These are phyloP conservation scores for Penicillium lividum DNA, from an alignment of 495 filamentous ascomycete species.

Conservation along the genomic window DNA sequence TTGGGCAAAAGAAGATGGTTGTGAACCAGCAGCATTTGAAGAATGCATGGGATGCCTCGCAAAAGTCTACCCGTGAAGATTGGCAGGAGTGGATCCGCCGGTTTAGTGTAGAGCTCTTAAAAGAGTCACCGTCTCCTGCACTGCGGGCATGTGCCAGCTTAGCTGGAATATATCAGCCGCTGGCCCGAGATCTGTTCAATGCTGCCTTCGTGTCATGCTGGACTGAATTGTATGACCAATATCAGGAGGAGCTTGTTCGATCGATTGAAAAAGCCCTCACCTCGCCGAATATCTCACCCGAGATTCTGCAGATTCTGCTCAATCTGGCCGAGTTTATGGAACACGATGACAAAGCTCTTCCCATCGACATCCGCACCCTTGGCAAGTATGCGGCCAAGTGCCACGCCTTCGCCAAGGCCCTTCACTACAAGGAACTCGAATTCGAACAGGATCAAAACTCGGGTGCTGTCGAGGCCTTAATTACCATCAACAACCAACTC, in stretches of 20 bases:
- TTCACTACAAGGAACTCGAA: conserved; percentile 98
- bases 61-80: conserved; percentile 94
- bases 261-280: conserved; percentile 95
- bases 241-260: conserved; percentile 89
- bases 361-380: conserved; percentile 91
- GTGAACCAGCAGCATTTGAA: conserved; percentile 97
- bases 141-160: conserved; percentile 89
- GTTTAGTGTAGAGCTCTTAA: conserved; percentile 92
- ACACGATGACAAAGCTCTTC: conserved; percentile 96
- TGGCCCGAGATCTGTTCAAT: conserved; percentile 95
- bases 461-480: conserved; percentile 93
- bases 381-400: conserved; percentile 93
- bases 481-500: conserved; percentile 97
- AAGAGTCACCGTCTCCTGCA: conserved; percentile 94
- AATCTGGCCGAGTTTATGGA: conserved; percentile 99
- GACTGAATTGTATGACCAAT: conserved; percentile 95
- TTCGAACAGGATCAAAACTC: conserved; percentile 96
- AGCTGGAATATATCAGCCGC: conserved; percentile 84
- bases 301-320: conserved; percentile 89
- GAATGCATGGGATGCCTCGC: conserved; percentile 93
- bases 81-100: conserved; percentile 99
- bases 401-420: conserved; percentile 95
- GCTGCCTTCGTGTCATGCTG: conserved; percentile 98
- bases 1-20: conserved; percentile 87
- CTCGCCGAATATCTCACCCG: conserved; percentile 89